These are phyloP conservation scores for Fraxinus xanthoxyloides DNA, from an alignment of 305 asterid species.

Conservation along the genomic window DNA sequence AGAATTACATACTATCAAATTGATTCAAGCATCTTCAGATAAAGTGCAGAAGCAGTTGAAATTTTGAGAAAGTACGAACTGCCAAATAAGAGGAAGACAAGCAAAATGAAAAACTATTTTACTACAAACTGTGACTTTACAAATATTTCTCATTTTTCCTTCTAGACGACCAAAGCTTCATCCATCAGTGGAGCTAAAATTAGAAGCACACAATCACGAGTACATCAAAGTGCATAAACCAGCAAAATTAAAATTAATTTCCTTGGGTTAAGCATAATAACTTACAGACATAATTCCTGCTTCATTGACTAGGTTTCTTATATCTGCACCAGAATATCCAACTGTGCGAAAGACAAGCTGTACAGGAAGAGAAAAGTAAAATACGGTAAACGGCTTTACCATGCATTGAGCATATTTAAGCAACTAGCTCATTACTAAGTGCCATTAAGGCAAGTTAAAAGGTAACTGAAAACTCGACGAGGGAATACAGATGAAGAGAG, in stretches of 20 bases:
- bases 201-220: slow-evolving; percentile 15
- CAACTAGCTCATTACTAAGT: slow-evolving; percentile 7
- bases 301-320: slow-evolving; percentile 92
- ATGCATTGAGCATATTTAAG: neutral
- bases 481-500: slow-evolving; percentile 17
- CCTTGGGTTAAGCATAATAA: slow-evolving; percentile 25
- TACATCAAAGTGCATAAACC: slow-evolving; percentile 3
- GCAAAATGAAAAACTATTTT: neutral
- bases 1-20: neutral
- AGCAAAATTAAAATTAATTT: slow-evolving; percentile 8
- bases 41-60: neutral
- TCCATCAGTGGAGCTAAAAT: slow-evolving; percentile 2
- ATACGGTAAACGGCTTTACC: slow-evolving; percentile 6
- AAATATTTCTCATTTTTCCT: slow-evolving; percentile 4
- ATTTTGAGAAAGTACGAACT: neutral
- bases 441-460: slow-evolving; percentile 1
- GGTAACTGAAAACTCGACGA: slow-evolving; percentile 16
- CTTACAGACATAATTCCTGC: slow-evolving; percentile 99
- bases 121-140: neutral
- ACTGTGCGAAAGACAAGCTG: slow-evolving; percentile 99
- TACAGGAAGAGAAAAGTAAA: slow-evolving; percentile 29
- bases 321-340: slow-evolving; percentile 98
- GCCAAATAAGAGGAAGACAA: neutral
- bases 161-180: neutral
- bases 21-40: neutral